phyloP scores from a whole-genome alignment of 139 green algal species.

The Tetradesmus obliquus region DNA sequence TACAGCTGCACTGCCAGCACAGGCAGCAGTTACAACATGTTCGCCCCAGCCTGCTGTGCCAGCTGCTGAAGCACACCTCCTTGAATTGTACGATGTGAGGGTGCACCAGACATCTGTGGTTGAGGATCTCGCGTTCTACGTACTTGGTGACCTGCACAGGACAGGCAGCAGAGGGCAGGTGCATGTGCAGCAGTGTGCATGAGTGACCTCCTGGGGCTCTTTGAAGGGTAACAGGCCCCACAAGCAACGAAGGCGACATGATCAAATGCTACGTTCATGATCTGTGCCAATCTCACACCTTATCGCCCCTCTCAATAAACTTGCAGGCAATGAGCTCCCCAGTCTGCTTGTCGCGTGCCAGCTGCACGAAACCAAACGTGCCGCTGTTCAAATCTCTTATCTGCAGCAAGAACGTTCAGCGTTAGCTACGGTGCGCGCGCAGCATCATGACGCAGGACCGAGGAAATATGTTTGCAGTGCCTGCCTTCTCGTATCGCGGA shows the following conservation, averaged over 20 bases:
- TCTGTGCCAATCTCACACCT: slow-evolving; percentile 40
- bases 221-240: background rate
- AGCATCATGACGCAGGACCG: background rate
- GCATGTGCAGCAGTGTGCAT: background rate
- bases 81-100: slow-evolving; percentile 92
- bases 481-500: slow-evolving; percentile 69
- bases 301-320: slow-evolving; percentile 72
- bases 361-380: slow-evolving; percentile 94
- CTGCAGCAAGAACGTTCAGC: slow-evolving; percentile 23
- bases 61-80: slow-evolving; percentile 65
- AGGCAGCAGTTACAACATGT: background rate
- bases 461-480: background rate
- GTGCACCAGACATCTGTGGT: slow-evolving; percentile 90
- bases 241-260: background rate
- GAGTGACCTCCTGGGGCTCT: background rate
- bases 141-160: slow-evolving; percentile 87
- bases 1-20: background rate
- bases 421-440: background rate
- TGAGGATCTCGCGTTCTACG: slow-evolving; percentile 95
- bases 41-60: background rate
- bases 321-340: slow-evolving; percentile 79
- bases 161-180: slow-evolving; percentile 6
- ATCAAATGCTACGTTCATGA: background rate
- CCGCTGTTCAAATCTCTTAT: slow-evolving; percentile 75
- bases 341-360: slow-evolving; percentile 80